Conservation (phyloP, 129 eudicot species). For the Oenanthe sinensis region DNA sequence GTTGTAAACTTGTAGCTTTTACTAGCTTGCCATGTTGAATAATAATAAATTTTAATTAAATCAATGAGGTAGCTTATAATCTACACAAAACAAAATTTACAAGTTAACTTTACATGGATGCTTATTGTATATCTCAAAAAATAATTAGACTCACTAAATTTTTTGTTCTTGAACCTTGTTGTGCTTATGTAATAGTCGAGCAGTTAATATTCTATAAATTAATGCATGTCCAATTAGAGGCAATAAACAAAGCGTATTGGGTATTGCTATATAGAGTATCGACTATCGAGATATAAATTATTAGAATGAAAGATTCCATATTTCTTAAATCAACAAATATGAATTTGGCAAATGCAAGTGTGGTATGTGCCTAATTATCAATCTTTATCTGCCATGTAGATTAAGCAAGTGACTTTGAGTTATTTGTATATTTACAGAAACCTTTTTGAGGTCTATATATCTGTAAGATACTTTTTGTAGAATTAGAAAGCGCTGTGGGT, state of each 20-base stretch:
- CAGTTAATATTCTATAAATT: not conserved
- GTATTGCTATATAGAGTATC: not conserved
- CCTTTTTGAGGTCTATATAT: not conserved
- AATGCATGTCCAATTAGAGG: not conserved
- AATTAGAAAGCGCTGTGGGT: not conserved
- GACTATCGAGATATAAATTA: not conserved
- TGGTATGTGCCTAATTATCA: not conserved
- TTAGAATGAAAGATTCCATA: not conserved
- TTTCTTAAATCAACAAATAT: not conserved
- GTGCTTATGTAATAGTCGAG: not conserved
- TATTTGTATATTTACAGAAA: not conserved
- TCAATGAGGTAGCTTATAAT: too few relatives aligned
- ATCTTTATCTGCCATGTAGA: not conserved
- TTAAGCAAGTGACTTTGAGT: not conserved
- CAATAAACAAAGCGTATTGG: not conserved
- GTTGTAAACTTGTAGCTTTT: not conserved
- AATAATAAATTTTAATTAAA: too few relatives aligned
- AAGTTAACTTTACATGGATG: too few relatives aligned
- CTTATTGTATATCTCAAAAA: too few relatives aligned
- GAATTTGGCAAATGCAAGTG: not conserved
- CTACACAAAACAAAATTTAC: too few relatives aligned
- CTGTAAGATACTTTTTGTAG: not conserved
- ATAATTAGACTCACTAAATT: too few relatives aligned
- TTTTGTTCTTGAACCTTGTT: not conserved
- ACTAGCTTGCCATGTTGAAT: too few relatives aligned